These are phyloP conservation scores for Baorangia bicolor DNA, from an alignment of 768 basidiomycete species.

Conservation along the genomic window DNA sequence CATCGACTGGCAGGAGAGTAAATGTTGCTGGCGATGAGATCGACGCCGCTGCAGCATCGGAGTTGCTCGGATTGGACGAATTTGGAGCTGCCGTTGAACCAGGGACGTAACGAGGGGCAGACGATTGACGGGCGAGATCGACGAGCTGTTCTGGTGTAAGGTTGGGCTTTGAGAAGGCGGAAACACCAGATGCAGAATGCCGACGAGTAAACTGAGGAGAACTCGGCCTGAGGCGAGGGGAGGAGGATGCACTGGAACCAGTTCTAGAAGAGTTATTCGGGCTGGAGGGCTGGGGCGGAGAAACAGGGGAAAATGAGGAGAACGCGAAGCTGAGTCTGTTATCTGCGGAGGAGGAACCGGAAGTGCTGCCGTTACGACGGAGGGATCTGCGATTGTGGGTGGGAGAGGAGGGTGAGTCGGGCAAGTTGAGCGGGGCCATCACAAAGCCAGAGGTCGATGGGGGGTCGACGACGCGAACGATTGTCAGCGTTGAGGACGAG, in stretches of 20 bases:
- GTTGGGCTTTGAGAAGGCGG: constrained; percentile 44
- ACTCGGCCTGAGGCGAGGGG: constrained; percentile 49
- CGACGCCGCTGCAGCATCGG: neutral
- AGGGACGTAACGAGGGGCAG: constrained; percentile 37
- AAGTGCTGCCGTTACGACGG: constrained; percentile 33
- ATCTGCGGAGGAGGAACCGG: constrained; percentile 28
- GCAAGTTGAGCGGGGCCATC: constrained; percentile 21
- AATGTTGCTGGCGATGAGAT: constrained; percentile 54
- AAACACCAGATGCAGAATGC: constrained; percentile 33
- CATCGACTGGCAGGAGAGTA: constrained; percentile 71
- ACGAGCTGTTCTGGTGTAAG: constrained; percentile 73
- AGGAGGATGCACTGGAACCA: constrained; percentile 34
- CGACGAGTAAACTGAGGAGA: constrained; percentile 41
- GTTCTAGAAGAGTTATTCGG: constrained; percentile 32
- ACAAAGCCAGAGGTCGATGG: constrained; percentile 23
- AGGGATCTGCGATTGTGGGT: constrained; percentile 31
- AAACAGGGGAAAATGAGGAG: constrained; percentile 51
- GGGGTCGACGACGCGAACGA: constrained; percentile 59
- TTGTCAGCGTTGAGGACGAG: constrained; percentile 66
- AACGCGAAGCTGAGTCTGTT: constrained; percentile 62
- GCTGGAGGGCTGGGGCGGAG: constrained; percentile 19
- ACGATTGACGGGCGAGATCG: constrained; percentile 66
- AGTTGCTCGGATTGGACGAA: constrained; percentile 1
- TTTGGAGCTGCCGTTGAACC: neutral
- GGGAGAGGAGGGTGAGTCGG: constrained; percentile 25